These are phyloP conservation scores for Camellia granthamiana DNA, from an alignment of 148 eudicot genomes.

Conservation along the genomic window DNA sequence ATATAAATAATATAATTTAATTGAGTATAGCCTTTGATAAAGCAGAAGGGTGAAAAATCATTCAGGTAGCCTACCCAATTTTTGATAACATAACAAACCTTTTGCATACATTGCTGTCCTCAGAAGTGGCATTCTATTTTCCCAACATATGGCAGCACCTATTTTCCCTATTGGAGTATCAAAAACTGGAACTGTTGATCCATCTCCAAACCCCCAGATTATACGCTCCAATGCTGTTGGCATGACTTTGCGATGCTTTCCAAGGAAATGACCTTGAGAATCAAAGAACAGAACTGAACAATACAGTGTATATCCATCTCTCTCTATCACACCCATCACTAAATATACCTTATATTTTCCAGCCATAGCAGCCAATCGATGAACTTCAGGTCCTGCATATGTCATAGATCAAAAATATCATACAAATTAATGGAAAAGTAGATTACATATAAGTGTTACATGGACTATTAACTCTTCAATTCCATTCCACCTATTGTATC, in stretches of 20 bases:
- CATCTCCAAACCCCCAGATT: constrained; percentile 98
- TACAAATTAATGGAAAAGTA: neutral
- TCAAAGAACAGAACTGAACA: constrained; percentile 84
- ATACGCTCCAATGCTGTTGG: constrained; percentile 86
- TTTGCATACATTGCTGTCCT: constrained; percentile 95
- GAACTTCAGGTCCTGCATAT: constrained; percentile 77
- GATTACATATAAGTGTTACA: neutral
- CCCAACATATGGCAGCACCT: constrained; percentile 97
- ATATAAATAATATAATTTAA: too few relatives aligned
- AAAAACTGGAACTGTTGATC: constrained; percentile 86
- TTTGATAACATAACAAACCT: constrained; percentile 42
- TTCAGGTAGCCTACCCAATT: too few relatives aligned
- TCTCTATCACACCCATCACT: constrained; percentile 90
- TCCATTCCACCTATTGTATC: too few relatives aligned
- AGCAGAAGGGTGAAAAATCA: too few relatives aligned
- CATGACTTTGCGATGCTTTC: constrained; percentile 96
- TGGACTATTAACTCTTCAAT: too few relatives aligned
- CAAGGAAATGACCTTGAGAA: constrained; percentile 79
- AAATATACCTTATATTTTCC: constrained; percentile 77
- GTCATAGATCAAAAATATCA: constrained; percentile 1
- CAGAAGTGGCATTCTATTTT: constrained; percentile 91
- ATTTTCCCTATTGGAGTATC: constrained; percentile 85
- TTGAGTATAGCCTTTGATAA: too few relatives aligned
- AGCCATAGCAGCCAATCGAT: constrained; percentile 88
- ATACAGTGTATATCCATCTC: constrained; percentile 89